Percentiles rank a stretch among this genome's conserved stretches.
Conservation (phyloP, 306 rosid species). For the Vigna unguiculata region DNA sequence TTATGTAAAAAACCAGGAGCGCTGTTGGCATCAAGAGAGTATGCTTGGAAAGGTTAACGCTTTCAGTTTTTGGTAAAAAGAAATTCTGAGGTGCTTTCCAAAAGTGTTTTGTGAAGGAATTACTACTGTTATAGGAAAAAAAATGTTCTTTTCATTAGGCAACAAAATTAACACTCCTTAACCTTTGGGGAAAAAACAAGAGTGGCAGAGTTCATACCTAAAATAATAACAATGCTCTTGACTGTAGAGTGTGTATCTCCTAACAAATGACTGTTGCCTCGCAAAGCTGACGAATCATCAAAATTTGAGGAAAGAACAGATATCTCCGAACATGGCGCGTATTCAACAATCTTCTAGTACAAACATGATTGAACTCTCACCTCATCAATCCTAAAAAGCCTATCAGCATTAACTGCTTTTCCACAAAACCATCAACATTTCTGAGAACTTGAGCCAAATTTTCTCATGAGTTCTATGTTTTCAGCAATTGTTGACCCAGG, state of each 20-base stretch:
- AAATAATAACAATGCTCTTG: slow-evolving; percentile 20
- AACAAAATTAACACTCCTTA: neutral
- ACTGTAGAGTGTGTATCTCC: slow-evolving; percentile 19
- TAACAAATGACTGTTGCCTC: slow-evolving; percentile 26
- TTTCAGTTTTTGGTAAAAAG: neutral
- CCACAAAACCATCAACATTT: slow-evolving; percentile 39
- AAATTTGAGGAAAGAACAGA: slow-evolving; percentile 14
- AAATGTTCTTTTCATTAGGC: neutral
- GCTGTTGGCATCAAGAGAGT: neutral
- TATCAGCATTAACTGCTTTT: slow-evolving; percentile 7
- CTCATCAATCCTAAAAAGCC: slow-evolving; percentile 4
- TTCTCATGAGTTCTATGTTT: slow-evolving; percentile 77
- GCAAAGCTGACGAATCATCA: slow-evolving; percentile 16
- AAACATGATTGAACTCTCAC: neutral
- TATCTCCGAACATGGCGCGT: slow-evolving; percentile 6
- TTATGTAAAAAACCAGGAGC: neutral
- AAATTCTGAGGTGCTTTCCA: neutral
- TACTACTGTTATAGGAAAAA: neutral
- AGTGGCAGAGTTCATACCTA: slow-evolving; percentile 11
- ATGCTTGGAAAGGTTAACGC: neutral
- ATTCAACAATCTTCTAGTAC: slow-evolving; percentile 3
- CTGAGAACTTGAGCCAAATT: slow-evolving; percentile 53
- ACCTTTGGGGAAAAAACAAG: slow-evolving; percentile 17
- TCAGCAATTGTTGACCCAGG: slow-evolving; percentile 87
- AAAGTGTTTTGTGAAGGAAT: neutral